Evolutionary conservation across 2,329 filamentous ascomycete genomes (phyloP).

Genomic region (Colletotrichum musicola): DNA sequence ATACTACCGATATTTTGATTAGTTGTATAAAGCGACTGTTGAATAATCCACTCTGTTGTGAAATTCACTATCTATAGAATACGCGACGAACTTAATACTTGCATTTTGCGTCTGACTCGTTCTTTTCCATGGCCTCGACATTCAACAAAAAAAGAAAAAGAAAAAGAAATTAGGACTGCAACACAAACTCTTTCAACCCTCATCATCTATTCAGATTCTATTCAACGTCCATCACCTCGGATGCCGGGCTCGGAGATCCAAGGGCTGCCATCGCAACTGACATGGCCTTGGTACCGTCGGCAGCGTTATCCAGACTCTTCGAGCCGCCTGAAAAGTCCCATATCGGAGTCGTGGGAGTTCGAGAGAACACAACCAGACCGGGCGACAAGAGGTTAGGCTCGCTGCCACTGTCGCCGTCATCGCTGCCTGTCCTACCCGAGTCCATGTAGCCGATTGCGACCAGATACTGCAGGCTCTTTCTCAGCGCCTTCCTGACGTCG

Average conservation of each 20-base stretch:
- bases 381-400: conserved; percentile 42
- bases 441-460: conserved; percentile 29
- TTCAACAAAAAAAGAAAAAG: too few relatives aligned
- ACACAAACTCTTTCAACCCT: too few relatives aligned
- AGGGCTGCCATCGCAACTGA: neutral
- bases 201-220: too few relatives aligned
- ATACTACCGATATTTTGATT: too few relatives aligned
- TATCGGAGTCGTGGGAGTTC: conserved; percentile 22
- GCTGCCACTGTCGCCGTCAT: conserved; percentile 15
- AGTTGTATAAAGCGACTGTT: too few relatives aligned
- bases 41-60: too few relatives aligned
- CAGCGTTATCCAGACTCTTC: neutral
- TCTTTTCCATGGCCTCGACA: too few relatives aligned
- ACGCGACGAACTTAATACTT: too few relatives aligned
- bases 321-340: conserved; percentile 9
- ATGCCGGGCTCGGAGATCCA: conserved; percentile 3
- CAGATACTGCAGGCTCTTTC: conserved; percentile 23
- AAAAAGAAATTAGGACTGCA: too few relatives aligned
- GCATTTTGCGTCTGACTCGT: too few relatives aligned
- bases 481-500: neutral
- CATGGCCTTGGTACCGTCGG: neutral
- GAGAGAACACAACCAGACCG: conserved; percentile 19
- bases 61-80: too few relatives aligned
- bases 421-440: conserved; percentile 5
- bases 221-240: neutral